Conservation (phyloP, 345 rosid genomes). For the Ricinus communis region DNA sequence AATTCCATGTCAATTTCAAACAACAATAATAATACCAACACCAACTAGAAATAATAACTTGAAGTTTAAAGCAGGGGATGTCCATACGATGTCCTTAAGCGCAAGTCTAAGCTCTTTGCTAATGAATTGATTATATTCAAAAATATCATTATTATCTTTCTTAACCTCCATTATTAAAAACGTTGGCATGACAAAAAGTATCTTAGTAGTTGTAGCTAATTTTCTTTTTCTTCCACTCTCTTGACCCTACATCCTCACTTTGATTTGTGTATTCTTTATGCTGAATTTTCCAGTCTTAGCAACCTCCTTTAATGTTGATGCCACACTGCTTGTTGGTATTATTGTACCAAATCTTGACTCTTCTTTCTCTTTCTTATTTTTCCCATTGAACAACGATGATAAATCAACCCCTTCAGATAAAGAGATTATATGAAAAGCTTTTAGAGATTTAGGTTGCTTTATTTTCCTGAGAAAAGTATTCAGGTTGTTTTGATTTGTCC, state of each 20-base stretch:
- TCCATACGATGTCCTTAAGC: constrained; percentile 86
- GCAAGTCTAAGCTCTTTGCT: constrained; percentile 80
- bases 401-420: constrained; percentile 84
- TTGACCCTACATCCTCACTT: constrained; percentile 67
- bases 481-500: constrained; percentile 44
- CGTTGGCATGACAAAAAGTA: constrained; percentile 73
- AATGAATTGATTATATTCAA: constrained; percentile 87
- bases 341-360: constrained; percentile 85
- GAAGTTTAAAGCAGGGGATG: constrained; percentile 21
- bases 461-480: too few relatives aligned
- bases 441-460: constrained; percentile 58
- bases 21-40: too few relatives aligned
- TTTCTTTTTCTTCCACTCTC: constrained; percentile 85
- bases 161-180: constrained; percentile 80
- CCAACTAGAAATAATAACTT: too few relatives aligned
- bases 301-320: constrained; percentile 70
- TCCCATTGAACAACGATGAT: constrained; percentile 82
- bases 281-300: constrained; percentile 59
- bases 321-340: constrained; percentile 73
- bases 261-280: constrained; percentile 65
- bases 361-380: constrained; percentile 67
- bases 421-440: constrained; percentile 86
- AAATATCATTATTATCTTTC: constrained; percentile 78
- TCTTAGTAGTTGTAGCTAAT: constrained; percentile 65
- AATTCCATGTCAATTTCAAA: too few relatives aligned